Evolutionary conservation across 495 filamentous ascomycete species (phyloP).

Genomic region (Sporormia fimetaria): DNA sequence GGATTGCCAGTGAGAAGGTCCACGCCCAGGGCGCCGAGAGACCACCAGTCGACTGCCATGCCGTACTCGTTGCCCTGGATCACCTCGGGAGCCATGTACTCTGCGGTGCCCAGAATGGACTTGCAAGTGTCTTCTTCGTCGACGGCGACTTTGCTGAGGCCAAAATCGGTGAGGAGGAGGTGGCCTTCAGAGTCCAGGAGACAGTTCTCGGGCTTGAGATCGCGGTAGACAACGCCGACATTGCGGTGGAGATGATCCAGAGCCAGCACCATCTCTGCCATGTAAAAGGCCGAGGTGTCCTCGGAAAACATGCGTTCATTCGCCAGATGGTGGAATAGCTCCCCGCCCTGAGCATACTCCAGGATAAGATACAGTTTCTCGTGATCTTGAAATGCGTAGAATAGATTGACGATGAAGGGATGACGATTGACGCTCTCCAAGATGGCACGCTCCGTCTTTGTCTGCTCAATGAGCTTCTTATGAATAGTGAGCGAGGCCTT

Average conservation of each 20-base stretch:
- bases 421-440: slow-evolving; percentile 91
- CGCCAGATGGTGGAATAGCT: slow-evolving; percentile 81
- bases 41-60: slow-evolving; percentile 97
- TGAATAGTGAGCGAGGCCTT: slow-evolving; percentile 88
- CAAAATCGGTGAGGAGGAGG: slow-evolving; percentile 91
- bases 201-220: slow-evolving; percentile 96
- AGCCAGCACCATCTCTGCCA: slow-evolving; percentile 93
- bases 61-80: slow-evolving; percentile 76
- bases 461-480: slow-evolving; percentile 90
- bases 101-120: slow-evolving; percentile 82
- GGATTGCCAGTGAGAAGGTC: slow-evolving; percentile 84
- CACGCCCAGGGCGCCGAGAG: slow-evolving; percentile 79
- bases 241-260: slow-evolving; percentile 83
- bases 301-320: slow-evolving; percentile 88
- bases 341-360: slow-evolving; percentile 95
- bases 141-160: slow-evolving; percentile 87
- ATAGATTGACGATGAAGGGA: slow-evolving; percentile 94
- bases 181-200: slow-evolving; percentile 86
- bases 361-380: slow-evolving; percentile 96
- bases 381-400: slow-evolving; percentile 95
- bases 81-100: slow-evolving; percentile 98
- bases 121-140: slow-evolving; percentile 64
- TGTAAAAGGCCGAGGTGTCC: slow-evolving; percentile 83
- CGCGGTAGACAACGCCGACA: slow-evolving; percentile 89
- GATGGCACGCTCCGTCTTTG: slow-evolving; percentile 88